A percentile compares a stretch with the other conserved stretches of the same genome.
Conservation (phyloP, 306 rosid genomes). For the Glycine soja region DNA sequence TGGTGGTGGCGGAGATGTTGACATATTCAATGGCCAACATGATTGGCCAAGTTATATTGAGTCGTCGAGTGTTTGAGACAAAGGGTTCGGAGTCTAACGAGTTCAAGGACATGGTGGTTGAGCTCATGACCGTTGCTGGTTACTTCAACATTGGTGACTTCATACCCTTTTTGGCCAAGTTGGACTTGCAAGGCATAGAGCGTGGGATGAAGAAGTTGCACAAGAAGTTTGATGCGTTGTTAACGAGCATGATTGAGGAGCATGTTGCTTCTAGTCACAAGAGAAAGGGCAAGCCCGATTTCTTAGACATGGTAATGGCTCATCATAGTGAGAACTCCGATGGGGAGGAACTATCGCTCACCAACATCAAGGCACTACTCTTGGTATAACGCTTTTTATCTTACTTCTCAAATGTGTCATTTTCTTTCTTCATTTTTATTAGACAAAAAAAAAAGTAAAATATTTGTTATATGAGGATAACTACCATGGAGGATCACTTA, state of each 20-base stretch:
- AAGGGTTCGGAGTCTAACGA: slow-evolving; percentile 41
- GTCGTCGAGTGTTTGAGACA: slow-evolving; percentile 42
- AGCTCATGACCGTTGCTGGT: slow-evolving; percentile 42
- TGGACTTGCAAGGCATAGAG: slow-evolving; percentile 47
- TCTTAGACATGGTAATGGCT: slow-evolving; percentile 43
- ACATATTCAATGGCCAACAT: slow-evolving; percentile 47
- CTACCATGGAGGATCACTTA: too few relatives aligned
- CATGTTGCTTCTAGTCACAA: slow-evolving; percentile 28
- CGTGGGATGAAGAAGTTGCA: slow-evolving; percentile 35
- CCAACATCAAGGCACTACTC: slow-evolving; percentile 45
- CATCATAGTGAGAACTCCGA: background rate
- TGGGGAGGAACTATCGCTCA: slow-evolving; percentile 22
- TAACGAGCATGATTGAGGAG: slow-evolving; percentile 39
- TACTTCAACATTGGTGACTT: slow-evolving; percentile 48
- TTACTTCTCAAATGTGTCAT: background rate
- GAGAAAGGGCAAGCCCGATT: slow-evolving; percentile 31
- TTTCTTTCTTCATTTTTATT: too few relatives aligned
- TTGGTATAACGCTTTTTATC: slow-evolving; percentile 12
- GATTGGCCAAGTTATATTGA: slow-evolving; percentile 44
- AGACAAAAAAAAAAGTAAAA: too few relatives aligned
- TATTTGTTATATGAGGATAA: too few relatives aligned
- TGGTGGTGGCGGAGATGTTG: slow-evolving; percentile 38
- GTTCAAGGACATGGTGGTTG: slow-evolving; percentile 49
- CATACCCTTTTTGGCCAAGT: slow-evolving; percentile 25
- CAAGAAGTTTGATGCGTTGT: slow-evolving; percentile 43